A percentile compares a stretch with the other conserved stretches of the same genome.
Conservation (phyloP, 1,139 yeast species). For the Barnettozyma hawaiiensis region DNA sequence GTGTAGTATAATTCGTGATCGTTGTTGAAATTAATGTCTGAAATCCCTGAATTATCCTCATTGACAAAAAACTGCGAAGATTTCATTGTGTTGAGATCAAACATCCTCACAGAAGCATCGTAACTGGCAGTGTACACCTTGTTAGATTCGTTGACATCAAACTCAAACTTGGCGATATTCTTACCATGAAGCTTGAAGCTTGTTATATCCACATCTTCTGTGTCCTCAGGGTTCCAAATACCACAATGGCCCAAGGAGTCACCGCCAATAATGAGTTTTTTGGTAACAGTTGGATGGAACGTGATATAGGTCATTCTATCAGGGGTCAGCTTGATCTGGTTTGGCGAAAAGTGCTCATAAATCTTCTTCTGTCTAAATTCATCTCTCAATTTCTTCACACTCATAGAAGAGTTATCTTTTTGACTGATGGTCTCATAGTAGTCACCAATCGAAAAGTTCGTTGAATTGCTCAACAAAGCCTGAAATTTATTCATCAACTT, state of each 20-base stretch:
- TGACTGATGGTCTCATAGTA: constrained; percentile 50
- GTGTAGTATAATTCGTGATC: constrained; percentile 60
- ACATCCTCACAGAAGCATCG: constrained; percentile 75
- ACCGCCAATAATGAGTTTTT: constrained; percentile 72
- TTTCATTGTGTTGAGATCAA: constrained; percentile 58
- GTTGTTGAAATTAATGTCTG: constrained; percentile 53
- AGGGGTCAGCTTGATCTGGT: constrained; percentile 64
- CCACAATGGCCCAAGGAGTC: constrained; percentile 84
- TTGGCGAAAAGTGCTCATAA: constrained; percentile 56
- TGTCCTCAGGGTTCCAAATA: constrained; percentile 72
- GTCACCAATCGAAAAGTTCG: constrained; percentile 71
- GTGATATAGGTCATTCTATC: constrained; percentile 68
- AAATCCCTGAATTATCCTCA: constrained; percentile 49
- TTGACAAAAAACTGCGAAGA: constrained; percentile 57
- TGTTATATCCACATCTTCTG: constrained; percentile 45
- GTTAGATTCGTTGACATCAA: constrained; percentile 45
- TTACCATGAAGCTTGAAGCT: constrained; percentile 73
- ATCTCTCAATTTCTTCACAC: constrained; percentile 41
- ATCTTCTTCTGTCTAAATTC: constrained; percentile 47
- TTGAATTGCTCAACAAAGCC: constrained; percentile 36
- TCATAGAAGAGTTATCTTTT: constrained; percentile 32
- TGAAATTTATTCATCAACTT: constrained; percentile 38
- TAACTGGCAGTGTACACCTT: constrained; percentile 69
- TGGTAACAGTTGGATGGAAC: constrained; percentile 67
- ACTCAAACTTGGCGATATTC: constrained; percentile 57